Conservation (phyloP, 768 basidiomycete genomes). For the Collybia sp. region DNA sequence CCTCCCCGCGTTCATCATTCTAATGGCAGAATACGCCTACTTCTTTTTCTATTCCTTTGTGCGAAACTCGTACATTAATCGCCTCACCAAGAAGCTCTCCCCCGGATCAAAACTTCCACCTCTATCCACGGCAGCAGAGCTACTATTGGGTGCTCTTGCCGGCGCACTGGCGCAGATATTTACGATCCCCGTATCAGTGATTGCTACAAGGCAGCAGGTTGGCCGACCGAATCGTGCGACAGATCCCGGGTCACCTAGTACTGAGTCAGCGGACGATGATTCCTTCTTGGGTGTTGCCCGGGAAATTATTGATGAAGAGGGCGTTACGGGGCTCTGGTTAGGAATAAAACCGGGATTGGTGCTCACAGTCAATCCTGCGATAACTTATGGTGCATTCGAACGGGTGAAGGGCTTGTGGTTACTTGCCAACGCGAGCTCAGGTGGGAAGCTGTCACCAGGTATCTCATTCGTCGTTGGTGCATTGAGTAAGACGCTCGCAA, state of each 20-base stretch:
- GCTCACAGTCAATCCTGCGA: conserved; percentile 96
- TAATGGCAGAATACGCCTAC: conserved; percentile 85
- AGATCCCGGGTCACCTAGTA: conserved; percentile 1
- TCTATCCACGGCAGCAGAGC: conserved; percentile 74
- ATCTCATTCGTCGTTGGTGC: conserved; percentile 87
- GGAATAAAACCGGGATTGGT: conserved; percentile 90
- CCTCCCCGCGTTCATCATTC: not conserved
- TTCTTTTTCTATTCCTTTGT: conserved; percentile 99
- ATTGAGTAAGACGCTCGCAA: conserved; percentile 91
- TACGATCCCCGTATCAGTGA: conserved; percentile 96
- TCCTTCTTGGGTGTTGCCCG: conserved; percentile 76
- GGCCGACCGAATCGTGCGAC: conserved; percentile 35
- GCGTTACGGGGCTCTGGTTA: conserved; percentile 85
- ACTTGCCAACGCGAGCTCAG: conserved; percentile 40
- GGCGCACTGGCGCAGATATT: conserved; percentile 96
- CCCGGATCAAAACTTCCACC: conserved; percentile 55
- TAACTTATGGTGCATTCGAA: conserved; percentile 95
- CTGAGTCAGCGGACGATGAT: conserved; percentile 41
- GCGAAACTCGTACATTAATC: conserved; percentile 74
- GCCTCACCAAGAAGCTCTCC: conserved; percentile 54
- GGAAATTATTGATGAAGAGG: conserved; percentile 88
- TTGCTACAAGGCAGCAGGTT: conserved; percentile 96
- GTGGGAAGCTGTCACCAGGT: conserved; percentile 68
- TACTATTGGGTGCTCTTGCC: conserved; percentile 85
- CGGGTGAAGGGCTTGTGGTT: conserved; percentile 77